These are phyloP conservation scores for Floccularia luteovirens DNA, from an alignment of 768 basidiomycete genomes.

Conservation along the genomic window DNA sequence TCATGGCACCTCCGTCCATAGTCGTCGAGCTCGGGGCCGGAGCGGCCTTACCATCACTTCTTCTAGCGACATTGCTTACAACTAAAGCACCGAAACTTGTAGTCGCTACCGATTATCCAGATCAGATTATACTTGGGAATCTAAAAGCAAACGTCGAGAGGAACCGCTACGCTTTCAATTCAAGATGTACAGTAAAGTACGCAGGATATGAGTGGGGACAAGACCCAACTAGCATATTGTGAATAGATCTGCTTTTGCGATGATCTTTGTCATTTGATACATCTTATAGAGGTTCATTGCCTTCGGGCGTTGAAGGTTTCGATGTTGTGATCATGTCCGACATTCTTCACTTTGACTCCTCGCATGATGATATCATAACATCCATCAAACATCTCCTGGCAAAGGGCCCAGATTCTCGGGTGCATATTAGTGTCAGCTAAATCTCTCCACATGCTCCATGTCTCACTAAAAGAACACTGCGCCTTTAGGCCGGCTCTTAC, in stretches of 20 bases:
- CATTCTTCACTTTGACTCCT: slow-evolving; percentile 59
- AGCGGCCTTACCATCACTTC: slow-evolving; percentile 57
- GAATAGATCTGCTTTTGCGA: neutral
- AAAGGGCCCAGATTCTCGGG: slow-evolving; percentile 27
- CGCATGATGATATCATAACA: slow-evolving; percentile 46
- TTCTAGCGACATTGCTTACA: slow-evolving; percentile 33
- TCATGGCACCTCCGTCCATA: slow-evolving; percentile 14
- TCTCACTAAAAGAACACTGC: neutral
- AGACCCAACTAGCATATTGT: slow-evolving; percentile 40
- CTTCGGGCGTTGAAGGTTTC: slow-evolving; percentile 24
- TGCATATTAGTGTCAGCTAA: slow-evolving; percentile 44
- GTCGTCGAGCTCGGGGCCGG: slow-evolving; percentile 73
- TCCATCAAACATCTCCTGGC: slow-evolving; percentile 45
- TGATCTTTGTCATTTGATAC: neutral
- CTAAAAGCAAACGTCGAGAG: slow-evolving; percentile 44
- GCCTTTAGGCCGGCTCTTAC: neutral
- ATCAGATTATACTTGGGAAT: slow-evolving; percentile 50
- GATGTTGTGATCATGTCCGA: slow-evolving; percentile 65
- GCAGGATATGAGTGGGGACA: slow-evolving; percentile 62
- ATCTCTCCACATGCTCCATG: neutral
- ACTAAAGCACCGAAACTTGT: slow-evolving; percentile 39
- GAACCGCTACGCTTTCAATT: slow-evolving; percentile 30
- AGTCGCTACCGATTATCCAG: slow-evolving; percentile 66
- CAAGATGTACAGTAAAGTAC: slow-evolving; percentile 33
- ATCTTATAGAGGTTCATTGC: slow-evolving; percentile 12